phyloP scores from a whole-genome alignment of 2,329 filamentous ascomycete species.

The Bipolaris sorokiniana region DNA sequence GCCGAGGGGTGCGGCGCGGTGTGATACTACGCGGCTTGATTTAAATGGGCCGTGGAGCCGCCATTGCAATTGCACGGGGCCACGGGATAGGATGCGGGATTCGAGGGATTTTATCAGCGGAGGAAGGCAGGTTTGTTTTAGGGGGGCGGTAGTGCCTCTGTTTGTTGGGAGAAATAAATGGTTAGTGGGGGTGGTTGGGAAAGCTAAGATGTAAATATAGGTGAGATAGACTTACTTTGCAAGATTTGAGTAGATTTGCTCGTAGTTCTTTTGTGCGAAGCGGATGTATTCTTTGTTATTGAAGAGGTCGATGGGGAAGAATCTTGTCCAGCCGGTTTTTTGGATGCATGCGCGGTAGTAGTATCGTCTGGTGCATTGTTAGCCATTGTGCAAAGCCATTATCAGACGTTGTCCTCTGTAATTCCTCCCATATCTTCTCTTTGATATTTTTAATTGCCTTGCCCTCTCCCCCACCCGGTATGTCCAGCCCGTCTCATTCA shows the following conservation, averaged over 20 bases:
- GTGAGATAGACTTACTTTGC: constrained; percentile 49
- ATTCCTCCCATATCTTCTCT: neutral
- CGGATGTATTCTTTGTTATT: constrained; percentile 17
- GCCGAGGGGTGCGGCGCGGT: constrained; percentile 59
- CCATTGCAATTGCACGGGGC: constrained; percentile 57
- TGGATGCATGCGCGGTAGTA: constrained; percentile 22
- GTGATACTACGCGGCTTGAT: constrained; percentile 61
- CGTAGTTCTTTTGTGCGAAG: constrained; percentile 64
- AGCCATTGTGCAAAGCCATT: constrained; percentile 2
- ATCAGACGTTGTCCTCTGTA: neutral
- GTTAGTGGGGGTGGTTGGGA: constrained; percentile 11
- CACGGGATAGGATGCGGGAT: constrained; percentile 61
- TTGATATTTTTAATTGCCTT: neutral
- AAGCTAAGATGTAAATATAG: neutral
- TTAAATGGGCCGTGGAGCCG: constrained; percentile 19
- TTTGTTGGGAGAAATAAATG: neutral
- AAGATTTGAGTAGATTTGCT: constrained; percentile 66
- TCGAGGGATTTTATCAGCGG: constrained; percentile 60
- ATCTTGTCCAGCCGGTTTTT: constrained; percentile 20
- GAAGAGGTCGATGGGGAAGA: constrained; percentile 21
- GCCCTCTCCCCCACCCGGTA: neutral
- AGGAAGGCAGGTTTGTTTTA: constrained; percentile 59
- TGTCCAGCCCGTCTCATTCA: neutral
- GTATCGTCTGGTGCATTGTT: constrained; percentile 18
- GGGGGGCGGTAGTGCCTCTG: constrained; percentile 28